phyloP scores from a whole-genome alignment of 345 rosid species.

The Eucalyptus cloeziana region DNA sequence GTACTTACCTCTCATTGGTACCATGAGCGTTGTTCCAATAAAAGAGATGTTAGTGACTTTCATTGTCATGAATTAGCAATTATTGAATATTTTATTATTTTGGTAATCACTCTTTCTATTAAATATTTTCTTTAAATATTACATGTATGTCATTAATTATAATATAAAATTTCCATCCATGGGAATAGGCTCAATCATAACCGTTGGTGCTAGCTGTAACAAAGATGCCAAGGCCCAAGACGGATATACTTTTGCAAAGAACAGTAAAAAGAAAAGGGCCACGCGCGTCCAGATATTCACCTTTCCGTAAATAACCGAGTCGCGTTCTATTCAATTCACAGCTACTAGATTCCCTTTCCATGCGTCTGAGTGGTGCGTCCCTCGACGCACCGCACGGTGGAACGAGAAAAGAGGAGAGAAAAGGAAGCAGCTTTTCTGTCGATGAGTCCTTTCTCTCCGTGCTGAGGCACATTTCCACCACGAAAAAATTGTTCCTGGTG shows the following conservation, averaged over 20 bases:
- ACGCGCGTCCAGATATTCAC: background rate
- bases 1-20: background rate
- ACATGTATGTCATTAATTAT: background rate
- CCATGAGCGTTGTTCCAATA: fast-evolving
- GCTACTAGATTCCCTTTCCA: background rate
- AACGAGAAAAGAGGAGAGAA: background rate
- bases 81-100: background rate
- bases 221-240: background rate
- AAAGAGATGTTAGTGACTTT: background rate
- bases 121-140: background rate
- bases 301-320: background rate
- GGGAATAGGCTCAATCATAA: background rate
- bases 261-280: background rate
- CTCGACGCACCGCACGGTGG: background rate
- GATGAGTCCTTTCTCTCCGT: background rate
- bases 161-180: background rate
- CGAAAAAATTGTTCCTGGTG: background rate
- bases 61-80: background rate
- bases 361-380: background rate
- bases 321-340: background rate
- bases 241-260: background rate
- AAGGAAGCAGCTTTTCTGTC: background rate
- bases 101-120: background rate
- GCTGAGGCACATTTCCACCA: background rate
- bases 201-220: background rate